Conservation (phyloP, 768 basidiomycete genomes). For the Kwoniella sp. region DNA sequence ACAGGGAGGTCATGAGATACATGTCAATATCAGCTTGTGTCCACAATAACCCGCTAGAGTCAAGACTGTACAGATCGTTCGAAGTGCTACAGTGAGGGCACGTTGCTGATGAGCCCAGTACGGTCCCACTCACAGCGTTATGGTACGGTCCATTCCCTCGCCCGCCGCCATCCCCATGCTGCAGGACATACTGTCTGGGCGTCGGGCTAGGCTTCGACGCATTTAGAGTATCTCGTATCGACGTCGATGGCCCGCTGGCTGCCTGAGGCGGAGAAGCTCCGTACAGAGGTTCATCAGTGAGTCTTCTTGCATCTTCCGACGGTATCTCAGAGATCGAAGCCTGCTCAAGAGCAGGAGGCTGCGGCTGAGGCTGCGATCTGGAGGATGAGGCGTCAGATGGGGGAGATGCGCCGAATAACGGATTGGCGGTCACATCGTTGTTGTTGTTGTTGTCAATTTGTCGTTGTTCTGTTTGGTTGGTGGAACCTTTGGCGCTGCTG, state of each 20-base stretch:
- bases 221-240: too few relatives aligned
- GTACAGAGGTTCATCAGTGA: conserved; percentile 18
- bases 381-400: neutral
- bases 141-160: neutral
- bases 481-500: neutral
- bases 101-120: too few relatives aligned
- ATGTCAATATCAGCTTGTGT: too few relatives aligned
- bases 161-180: conserved; percentile 2
- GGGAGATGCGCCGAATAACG: conserved; percentile 39
- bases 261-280: conserved; percentile 22
- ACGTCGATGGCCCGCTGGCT: neutral
- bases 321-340: too few relatives aligned
- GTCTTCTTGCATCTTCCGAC: too few relatives aligned
- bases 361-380: neutral
- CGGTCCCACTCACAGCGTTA: neutral
- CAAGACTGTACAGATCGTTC: too few relatives aligned
- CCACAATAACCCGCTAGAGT: too few relatives aligned
- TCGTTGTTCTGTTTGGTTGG: neutral
- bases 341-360: neutral
- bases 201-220: neutral
- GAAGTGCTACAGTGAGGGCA: too few relatives aligned
- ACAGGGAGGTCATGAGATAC: too few relatives aligned
- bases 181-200: neutral
- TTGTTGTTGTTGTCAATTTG: too few relatives aligned
- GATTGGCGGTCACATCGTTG: conserved; percentile 24